These are phyloP conservation scores for Rubia peregrina DNA, from an alignment of 305 asterid genomes.

Conservation along the genomic window DNA sequence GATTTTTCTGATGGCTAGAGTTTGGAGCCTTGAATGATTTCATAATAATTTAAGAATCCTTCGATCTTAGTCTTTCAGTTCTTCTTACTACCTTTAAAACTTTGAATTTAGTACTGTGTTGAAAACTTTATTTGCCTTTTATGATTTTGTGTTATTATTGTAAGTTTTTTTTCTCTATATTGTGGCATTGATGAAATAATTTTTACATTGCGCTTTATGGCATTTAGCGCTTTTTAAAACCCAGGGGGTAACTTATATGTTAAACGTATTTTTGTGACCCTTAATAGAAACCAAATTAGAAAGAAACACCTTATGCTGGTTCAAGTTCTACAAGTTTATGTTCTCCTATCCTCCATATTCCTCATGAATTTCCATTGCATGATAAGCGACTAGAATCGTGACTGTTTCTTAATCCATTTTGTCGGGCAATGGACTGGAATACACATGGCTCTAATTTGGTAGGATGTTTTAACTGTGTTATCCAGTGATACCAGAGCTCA, in stretches of 20 bases:
- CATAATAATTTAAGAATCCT: no score
- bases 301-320: not conserved
- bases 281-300: not conserved
- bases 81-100: no score
- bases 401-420: not conserved
- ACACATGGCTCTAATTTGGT: not conserved
- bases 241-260: not conserved
- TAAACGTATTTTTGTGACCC: not conserved
- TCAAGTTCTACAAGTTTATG: not conserved
- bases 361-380: not conserved
- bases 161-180: no score
- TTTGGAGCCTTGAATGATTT: no score
- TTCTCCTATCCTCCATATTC: not conserved
- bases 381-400: not conserved
- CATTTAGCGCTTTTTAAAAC: no score
- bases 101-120: no score
- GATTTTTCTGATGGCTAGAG: no score
- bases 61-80: no score
- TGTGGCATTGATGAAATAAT: no score
- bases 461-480: conserved; percentile 11
- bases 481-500: conserved; percentile 55
- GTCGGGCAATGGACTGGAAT: not conserved
- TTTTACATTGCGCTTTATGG: no score
- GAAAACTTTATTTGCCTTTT: no score
- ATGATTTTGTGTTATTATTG: no score